Evolutionary conservation across 148 eudicot species (phyloP).

Genomic region (Heliosperma pusillum): DNA sequence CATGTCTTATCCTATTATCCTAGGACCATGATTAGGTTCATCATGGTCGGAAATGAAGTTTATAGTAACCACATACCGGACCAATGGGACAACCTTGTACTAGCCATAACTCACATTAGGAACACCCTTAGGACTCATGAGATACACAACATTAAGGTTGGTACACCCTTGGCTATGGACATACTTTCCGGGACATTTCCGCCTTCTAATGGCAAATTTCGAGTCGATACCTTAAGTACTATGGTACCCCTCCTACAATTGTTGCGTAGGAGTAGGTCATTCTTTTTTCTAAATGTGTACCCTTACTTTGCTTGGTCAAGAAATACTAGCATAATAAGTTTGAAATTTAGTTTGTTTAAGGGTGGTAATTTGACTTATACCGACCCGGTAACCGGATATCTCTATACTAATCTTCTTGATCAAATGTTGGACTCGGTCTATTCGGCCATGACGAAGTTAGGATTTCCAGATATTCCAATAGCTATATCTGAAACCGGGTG

Average conservation of each 20-base stretch:
- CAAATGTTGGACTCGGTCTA: conserved; percentile 74
- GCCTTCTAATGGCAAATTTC: conserved; percentile 65
- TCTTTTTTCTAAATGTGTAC: conserved; percentile 62
- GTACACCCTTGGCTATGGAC: conserved; percentile 90
- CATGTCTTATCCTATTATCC: conserved; percentile 68
- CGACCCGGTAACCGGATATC: conserved; percentile 47
- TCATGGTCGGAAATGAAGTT: conserved; percentile 80
- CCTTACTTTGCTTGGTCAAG: conserved; percentile 74
- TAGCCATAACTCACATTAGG: conserved; percentile 51
- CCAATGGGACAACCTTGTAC: conserved; percentile 56
- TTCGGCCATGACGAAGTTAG: conserved; percentile 59
- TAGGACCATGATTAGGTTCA: conserved; percentile 48
- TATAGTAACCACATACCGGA: conserved; percentile 29
- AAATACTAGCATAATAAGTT: conserved; percentile 35
- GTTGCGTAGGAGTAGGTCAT: conserved; percentile 44
- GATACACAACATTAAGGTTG: conserved; percentile 58
- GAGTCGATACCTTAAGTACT: conserved; percentile 29
- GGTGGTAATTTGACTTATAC: conserved; percentile 31
- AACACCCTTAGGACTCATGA: conserved; percentile 29
- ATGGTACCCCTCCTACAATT: conserved; percentile 48
- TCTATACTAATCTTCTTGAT: conserved; percentile 67
- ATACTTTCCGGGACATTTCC: conserved; percentile 52
- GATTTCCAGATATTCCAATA: conserved; percentile 41
- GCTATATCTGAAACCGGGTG: conserved; percentile 80
- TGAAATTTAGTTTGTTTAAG: conserved; percentile 50